Percentiles rank a stretch among this genome's conserved stretches.
These are phyloP conservation scores for Craterostigma plantagineum DNA, from an alignment of 257 asterid genomes.

Conservation along the genomic window DNA sequence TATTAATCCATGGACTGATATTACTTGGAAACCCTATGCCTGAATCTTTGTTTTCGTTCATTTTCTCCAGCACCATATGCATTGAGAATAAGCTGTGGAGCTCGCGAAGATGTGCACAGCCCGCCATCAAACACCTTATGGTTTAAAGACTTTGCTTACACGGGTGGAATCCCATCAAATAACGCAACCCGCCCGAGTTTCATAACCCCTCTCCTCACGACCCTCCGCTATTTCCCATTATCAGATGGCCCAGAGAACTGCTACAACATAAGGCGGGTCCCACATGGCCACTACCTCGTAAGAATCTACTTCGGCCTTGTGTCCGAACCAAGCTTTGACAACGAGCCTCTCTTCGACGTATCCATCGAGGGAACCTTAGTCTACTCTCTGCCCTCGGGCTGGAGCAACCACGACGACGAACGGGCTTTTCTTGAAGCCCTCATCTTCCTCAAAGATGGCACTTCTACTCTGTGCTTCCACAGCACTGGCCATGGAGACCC, in stretches of 20 bases:
- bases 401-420: constrained; percentile 85
- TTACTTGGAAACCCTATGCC: background rate
- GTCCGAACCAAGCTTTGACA: constrained; percentile 52
- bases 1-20: background rate
- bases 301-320: constrained; percentile 71
- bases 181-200: constrained; percentile 63
- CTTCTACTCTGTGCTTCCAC: constrained; percentile 83
- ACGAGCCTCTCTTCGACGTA: constrained; percentile 79
- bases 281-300: constrained; percentile 67
- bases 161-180: constrained; percentile 65
- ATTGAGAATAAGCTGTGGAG: constrained; percentile 90
- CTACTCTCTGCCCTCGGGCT: constrained; percentile 81
- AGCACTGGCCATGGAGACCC: constrained; percentile 98
- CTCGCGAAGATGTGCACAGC: constrained; percentile 52
- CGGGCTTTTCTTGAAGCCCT: constrained; percentile 60
- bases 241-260: constrained; percentile 93
- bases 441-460: constrained; percentile 68
- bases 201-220: constrained; percentile 47
- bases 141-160: constrained; percentile 83
- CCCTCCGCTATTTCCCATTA: constrained; percentile 69
- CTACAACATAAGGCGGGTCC: constrained; percentile 71
- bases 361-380: constrained; percentile 83
- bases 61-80: constrained; percentile 65
- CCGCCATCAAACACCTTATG: constrained; percentile 64
- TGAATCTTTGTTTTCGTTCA: background rate